phyloP scores from a whole-genome alignment of 768 basidiomycete genomes.

The Rhizopogon rudus region DNA sequence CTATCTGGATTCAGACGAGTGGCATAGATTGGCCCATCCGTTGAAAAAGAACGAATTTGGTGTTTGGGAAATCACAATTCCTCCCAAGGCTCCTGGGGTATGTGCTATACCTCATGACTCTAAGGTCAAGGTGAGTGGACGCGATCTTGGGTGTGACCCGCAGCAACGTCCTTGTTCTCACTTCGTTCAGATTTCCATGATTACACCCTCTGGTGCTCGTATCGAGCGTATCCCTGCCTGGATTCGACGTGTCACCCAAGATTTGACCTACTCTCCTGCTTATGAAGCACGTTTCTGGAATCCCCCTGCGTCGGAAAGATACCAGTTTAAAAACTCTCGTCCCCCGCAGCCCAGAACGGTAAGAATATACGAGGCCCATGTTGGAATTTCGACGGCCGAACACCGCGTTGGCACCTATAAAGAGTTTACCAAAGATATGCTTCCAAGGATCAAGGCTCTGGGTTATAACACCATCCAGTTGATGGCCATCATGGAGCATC shows the following conservation, averaged over 20 bases:
- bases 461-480: constrained; percentile 98
- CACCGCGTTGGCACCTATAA: constrained; percentile 89
- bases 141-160: not conserved
- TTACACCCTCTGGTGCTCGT: constrained; percentile 67
- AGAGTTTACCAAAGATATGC: constrained; percentile 82
- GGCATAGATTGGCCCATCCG: constrained; percentile 81
- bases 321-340: constrained; percentile 76
- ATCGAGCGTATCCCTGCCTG: constrained; percentile 93
- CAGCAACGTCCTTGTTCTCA: not conserved
- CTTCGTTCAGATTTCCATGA: constrained; percentile 80
- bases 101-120: constrained; percentile 92
- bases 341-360: constrained; percentile 62
- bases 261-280: constrained; percentile 79
- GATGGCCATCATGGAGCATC: constrained; percentile 98
- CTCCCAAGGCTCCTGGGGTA: constrained; percentile 58
- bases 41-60: constrained; percentile 86
- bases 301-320: constrained; percentile 65
- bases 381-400: constrained; percentile 92
- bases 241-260: constrained; percentile 95
- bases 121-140: constrained; percentile 74
- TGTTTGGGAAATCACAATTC: constrained; percentile 82
- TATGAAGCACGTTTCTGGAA: constrained; percentile 99
- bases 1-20: constrained; percentile 55
- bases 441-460: constrained; percentile 84
- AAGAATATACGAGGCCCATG: constrained; percentile 96